Percentiles rank a stretch among this genome's conserved stretches.
Conservation (phyloP, 106 monocot species). For the Platanthera guangdongensis region DNA sequence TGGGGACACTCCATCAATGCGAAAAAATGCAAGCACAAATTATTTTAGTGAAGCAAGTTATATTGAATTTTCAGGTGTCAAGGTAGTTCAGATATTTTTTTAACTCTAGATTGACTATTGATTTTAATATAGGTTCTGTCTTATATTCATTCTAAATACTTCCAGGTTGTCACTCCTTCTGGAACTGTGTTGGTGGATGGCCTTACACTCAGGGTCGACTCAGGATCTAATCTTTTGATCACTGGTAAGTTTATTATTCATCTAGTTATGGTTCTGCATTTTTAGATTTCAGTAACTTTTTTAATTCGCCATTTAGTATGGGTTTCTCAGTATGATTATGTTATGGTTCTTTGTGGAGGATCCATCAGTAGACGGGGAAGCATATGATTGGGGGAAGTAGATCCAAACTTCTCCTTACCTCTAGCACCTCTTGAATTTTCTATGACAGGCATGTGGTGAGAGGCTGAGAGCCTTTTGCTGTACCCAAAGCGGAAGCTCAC, state of each 20-base stretch:
- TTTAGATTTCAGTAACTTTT: background rate
- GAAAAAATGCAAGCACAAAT: conserved; percentile 40
- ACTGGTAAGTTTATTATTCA: conserved; percentile 46
- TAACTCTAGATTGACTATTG: background rate
- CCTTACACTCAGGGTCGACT: conserved; percentile 68
- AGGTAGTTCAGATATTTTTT: conserved; percentile 35
- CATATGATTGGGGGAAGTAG: too few species aligned
- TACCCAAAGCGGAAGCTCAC: too few species aligned
- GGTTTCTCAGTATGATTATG: too few species aligned
- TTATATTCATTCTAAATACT: conserved; percentile 17
- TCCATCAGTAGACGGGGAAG: too few species aligned
- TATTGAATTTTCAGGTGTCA: conserved; percentile 89
- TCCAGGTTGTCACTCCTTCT: conserved; percentile 94
- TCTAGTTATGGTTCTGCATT: conserved; percentile 5
- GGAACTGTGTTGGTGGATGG: conserved; percentile 85
- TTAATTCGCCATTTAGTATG: background rate
- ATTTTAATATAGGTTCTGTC: background rate
- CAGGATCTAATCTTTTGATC: conserved; percentile 98
- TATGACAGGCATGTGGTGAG: too few species aligned
- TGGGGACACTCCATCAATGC: conserved; percentile 34
- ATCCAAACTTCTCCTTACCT: too few species aligned
- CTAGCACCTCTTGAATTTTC: too few species aligned
- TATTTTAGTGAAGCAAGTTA: conserved; percentile 81
- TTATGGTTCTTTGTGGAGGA: too few species aligned
- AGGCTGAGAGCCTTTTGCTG: too few species aligned